These are phyloP conservation scores for Suillus lakei DNA, from an alignment of 768 basidiomycete genomes.

Conservation along the genomic window DNA sequence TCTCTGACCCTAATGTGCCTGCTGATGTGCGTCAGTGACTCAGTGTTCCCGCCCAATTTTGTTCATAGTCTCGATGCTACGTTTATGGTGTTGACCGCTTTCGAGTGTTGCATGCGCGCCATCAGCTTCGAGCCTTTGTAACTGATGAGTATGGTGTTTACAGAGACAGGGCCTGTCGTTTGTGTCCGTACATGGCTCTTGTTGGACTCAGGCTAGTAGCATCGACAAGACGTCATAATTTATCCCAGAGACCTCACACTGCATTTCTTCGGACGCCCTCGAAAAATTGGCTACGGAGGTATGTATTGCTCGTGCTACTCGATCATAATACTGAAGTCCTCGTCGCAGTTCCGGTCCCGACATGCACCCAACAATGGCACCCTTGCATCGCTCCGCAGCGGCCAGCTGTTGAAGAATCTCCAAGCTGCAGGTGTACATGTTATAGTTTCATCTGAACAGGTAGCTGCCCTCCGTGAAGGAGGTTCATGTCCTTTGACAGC, in stretches of 20 bases:
- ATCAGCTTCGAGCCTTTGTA: no score
- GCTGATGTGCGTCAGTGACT: no score
- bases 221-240: conserved; percentile 87
- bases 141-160: no score
- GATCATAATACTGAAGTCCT: conserved; percentile 7
- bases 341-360: conserved; percentile 67
- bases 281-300: conserved; percentile 76
- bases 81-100: no score
- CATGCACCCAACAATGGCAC: conserved; percentile 78
- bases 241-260: conserved; percentile 94
- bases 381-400: conserved; percentile 48
- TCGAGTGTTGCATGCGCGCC: no score
- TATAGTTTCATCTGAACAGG: conserved; percentile 46
- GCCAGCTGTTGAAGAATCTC: conserved; percentile 45
- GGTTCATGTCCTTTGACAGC: conserved; percentile 29
- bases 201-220: conserved; percentile 93
- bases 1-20: conserved; percentile 80
- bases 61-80: no score
- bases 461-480: conserved; percentile 27
- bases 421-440: conserved; percentile 49
- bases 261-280: conserved; percentile 84
- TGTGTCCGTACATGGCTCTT: no score
- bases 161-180: no score
- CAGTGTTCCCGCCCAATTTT: conserved; percentile 99
- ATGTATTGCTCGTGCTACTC: conserved; percentile 20